A percentile compares a stretch with the other conserved stretches of the same genome.
Conservation (phyloP, 257 asterid species). For the Plantago elongata region DNA sequence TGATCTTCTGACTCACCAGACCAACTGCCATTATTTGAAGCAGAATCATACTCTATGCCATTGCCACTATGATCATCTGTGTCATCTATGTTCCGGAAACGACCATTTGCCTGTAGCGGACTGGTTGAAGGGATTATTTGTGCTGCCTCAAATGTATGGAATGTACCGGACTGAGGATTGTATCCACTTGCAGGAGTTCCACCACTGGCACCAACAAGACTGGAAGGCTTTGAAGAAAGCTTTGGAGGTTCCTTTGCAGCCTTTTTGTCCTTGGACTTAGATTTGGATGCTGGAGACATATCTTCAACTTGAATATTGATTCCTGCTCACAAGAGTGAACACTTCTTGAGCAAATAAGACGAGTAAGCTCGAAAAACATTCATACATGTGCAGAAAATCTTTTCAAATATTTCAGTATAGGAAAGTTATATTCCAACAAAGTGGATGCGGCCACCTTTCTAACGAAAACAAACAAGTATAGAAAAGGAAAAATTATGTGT, state of each 20-base stretch:
- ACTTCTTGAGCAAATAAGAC: conserved; percentile 20
- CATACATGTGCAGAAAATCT: neutral
- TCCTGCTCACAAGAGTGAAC: conserved; percentile 32
- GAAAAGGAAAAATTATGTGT: no score
- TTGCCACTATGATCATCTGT: conserved; percentile 65
- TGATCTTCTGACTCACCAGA: conserved; percentile 94
- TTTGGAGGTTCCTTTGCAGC: conserved; percentile 62
- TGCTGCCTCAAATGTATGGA: conserved; percentile 61
- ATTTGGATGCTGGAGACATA: conserved; percentile 74
- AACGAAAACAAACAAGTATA: no score
- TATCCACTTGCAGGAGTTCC: conserved; percentile 71
- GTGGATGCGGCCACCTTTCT: no score
- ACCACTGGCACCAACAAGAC: conserved; percentile 42
- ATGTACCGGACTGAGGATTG: conserved; percentile 74
- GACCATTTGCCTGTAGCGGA: conserved; percentile 57
- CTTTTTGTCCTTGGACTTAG: conserved; percentile 80
- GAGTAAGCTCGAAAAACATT: conserved; percentile 14
- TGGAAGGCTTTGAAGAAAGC: conserved; percentile 57
- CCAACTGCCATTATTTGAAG: conserved; percentile 90
- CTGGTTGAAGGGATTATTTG: conserved; percentile 44
- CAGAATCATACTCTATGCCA: conserved; percentile 61
- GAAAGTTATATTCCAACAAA: no score
- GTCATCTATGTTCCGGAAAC: conserved; percentile 81
- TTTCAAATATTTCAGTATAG: no score
- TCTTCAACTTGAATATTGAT: conserved; percentile 25